A percentile compares a stretch with the other conserved stretches of the same genome.
Evolutionary conservation across 2,329 filamentous ascomycete genomes (phyloP).

Genomic region (Diaporthe capsici): DNA sequence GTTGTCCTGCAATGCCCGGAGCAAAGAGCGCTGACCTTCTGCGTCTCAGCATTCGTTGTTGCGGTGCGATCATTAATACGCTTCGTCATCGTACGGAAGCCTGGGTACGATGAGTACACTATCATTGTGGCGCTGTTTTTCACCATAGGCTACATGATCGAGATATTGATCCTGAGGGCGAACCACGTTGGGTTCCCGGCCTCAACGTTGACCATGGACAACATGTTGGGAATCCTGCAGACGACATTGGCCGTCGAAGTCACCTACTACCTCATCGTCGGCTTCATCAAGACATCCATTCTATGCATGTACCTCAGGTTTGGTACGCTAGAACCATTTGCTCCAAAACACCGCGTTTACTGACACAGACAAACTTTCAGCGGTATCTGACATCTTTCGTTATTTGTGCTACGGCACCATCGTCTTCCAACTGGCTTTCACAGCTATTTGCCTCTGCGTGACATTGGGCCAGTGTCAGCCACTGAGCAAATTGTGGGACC

Average conservation of each 20-base stretch:
- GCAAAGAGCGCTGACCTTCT: neutral
- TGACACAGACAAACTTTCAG: constrained; percentile 34
- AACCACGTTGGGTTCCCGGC: constrained; percentile 43
- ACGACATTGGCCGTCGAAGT: constrained; percentile 55
- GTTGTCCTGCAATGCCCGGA: constrained; percentile 33
- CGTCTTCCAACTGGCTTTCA: constrained; percentile 55
- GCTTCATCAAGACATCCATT: constrained; percentile 59
- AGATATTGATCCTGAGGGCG: constrained; percentile 40
- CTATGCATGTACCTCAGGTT: constrained; percentile 62
- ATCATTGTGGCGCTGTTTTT: constrained; percentile 43
- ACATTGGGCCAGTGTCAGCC: constrained; percentile 59
- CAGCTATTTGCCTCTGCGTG: constrained; percentile 55
- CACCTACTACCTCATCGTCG: constrained; percentile 57
- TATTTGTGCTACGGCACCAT: constrained; percentile 54
- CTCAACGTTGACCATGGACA: constrained; percentile 42
- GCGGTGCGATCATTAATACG: constrained; percentile 43
- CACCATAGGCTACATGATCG: constrained; percentile 45
- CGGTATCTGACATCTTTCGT: constrained; percentile 47
- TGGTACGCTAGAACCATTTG: constrained; percentile 47
- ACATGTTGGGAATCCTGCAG: constrained; percentile 43
- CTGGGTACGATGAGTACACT: constrained; percentile 45
- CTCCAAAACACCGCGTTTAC: neutral
- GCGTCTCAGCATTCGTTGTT: constrained; percentile 43
- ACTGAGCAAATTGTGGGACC: constrained; percentile 58
- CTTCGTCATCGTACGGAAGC: constrained; percentile 44